Percentiles rank a stretch among this genome's conserved stretches.
Evolutionary conservation across 257 asterid species (phyloP).

Genomic region (Cordia subcordata): DNA sequence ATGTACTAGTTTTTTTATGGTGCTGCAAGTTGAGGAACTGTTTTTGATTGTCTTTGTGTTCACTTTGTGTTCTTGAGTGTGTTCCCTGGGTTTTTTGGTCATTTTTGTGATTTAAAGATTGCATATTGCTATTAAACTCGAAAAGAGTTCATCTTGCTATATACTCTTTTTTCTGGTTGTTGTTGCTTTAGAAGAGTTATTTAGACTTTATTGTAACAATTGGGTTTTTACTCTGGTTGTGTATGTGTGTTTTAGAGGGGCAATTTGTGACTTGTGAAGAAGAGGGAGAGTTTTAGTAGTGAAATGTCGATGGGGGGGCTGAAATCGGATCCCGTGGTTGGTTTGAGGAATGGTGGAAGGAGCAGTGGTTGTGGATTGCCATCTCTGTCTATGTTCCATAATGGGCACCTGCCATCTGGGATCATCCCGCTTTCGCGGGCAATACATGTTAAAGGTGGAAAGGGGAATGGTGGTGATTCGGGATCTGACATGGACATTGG

Average conservation of each 20-base stretch:
- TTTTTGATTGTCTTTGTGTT: not conserved
- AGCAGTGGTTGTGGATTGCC: conserved; percentile 38
- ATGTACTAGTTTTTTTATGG: not conserved
- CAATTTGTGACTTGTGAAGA: conserved; percentile 14
- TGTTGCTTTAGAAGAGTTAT: not conserved
- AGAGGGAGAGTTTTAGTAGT: conserved; percentile 11
- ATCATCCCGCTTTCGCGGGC: conserved; percentile 22
- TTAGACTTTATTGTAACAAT: not conserved
- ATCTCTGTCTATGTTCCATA: conserved; percentile 43
- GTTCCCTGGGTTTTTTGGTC: too few species aligned
- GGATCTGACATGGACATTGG: conserved; percentile 69
- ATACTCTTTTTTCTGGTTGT: too few species aligned
- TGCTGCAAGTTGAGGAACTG: too few species aligned
- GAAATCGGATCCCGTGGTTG: conserved; percentile 33
- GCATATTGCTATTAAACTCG: too few species aligned
- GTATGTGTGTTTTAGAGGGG: conserved; percentile 10
- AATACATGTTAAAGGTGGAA: conserved; percentile 22
- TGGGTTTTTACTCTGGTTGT: not conserved
- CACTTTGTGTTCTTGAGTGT: too few species aligned
- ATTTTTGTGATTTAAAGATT: too few species aligned
- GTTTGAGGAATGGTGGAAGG: conserved; percentile 11
- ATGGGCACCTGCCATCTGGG: conserved; percentile 64
- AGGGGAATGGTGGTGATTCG: conserved; percentile 16
- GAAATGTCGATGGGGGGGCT: conserved; percentile 45
- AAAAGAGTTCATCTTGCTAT: too few species aligned